Conservation (phyloP, 345 rosid species). For the Populus simonii region DNA sequence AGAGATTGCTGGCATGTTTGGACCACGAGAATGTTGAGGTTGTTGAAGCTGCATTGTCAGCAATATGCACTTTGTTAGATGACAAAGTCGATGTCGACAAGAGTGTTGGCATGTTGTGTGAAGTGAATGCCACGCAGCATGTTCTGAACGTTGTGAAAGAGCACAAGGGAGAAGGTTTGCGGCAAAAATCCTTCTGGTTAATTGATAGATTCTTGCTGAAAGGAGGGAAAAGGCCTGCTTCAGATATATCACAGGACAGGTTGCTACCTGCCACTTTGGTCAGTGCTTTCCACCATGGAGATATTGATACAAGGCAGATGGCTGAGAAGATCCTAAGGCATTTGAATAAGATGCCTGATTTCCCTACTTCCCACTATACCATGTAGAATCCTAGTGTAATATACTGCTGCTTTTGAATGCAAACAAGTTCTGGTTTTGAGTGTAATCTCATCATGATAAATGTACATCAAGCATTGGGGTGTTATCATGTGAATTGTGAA, state of each 20-base stretch:
- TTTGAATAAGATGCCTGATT: slow-evolving; percentile 69
- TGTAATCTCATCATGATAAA: neutral
- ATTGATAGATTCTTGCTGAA: slow-evolving; percentile 69
- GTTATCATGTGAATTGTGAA: neutral
- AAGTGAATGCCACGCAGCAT: slow-evolving; percentile 48
- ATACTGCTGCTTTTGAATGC: neutral
- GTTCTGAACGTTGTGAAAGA: slow-evolving; percentile 64
- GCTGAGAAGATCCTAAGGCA: slow-evolving; percentile 78
- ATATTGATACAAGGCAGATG: slow-evolving; percentile 65
- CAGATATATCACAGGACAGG: slow-evolving; percentile 73
- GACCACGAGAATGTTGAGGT: slow-evolving; percentile 71
- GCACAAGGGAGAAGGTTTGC: slow-evolving; percentile 57
- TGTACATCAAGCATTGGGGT: neutral
- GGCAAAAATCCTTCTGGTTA: slow-evolving; percentile 83
- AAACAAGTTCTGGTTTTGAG: neutral
- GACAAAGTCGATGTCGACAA: slow-evolving; percentile 73
- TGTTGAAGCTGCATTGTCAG: slow-evolving; percentile 77
- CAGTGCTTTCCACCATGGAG: slow-evolving; percentile 75
- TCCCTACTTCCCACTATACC: slow-evolving; percentile 34
- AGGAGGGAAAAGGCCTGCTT: slow-evolving; percentile 52
- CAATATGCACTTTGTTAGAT: slow-evolving; percentile 74
- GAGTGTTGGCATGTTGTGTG: slow-evolving; percentile 59
- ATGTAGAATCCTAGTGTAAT: slow-evolving; percentile 18
- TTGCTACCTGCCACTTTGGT: slow-evolving; percentile 58
- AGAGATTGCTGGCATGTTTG: slow-evolving; percentile 66